These are phyloP conservation scores for Candida corydali DNA, from an alignment of 805 yeast genomes.

Conservation along the genomic window DNA sequence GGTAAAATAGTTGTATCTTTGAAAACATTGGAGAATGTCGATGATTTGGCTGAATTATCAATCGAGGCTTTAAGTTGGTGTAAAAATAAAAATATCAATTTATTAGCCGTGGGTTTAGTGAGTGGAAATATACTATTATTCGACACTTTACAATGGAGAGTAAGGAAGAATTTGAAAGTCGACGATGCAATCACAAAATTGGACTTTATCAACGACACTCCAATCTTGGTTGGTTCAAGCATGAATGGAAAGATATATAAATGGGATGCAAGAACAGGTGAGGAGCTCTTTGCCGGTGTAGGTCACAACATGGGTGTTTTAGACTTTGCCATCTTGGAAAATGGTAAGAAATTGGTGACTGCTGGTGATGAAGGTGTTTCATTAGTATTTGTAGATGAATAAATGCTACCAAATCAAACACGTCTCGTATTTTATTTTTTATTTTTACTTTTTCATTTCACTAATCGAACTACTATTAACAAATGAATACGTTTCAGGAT, in stretches of 20 bases:
- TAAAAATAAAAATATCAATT: conserved; percentile 44
- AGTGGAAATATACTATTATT: conserved; percentile 81
- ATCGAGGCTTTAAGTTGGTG: conserved; percentile 76
- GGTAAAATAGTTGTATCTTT: conserved; percentile 69
- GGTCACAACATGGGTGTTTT: conserved; percentile 95
- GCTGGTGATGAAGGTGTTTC: conserved; percentile 98
- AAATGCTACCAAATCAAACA: neutral
- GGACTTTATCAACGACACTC: conserved; percentile 56
- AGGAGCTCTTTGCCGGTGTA: conserved; percentile 67
- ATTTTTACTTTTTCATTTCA: neutral
- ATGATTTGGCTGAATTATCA: conserved; percentile 41
- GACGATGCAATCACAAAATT: conserved; percentile 86
- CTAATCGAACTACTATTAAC: too few relatives aligned
- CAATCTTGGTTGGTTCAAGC: conserved; percentile 62
- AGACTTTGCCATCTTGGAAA: conserved; percentile 69
- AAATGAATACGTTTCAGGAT: conserved; percentile 4
- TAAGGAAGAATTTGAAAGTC: conserved; percentile 64
- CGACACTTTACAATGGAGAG: conserved; percentile 83
- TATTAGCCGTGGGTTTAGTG: conserved; percentile 83
- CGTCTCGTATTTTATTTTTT: conserved; percentile 2
- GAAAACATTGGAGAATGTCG: conserved; percentile 56
- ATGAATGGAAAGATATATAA: conserved; percentile 84
- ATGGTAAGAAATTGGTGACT: conserved; percentile 70
- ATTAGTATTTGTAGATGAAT: conserved; percentile 46
- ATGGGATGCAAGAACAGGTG: conserved; percentile 88